Base-by-base conservation (phyloP, 805 yeast species). In the Lipomyces yamanashiensis region DNA sequence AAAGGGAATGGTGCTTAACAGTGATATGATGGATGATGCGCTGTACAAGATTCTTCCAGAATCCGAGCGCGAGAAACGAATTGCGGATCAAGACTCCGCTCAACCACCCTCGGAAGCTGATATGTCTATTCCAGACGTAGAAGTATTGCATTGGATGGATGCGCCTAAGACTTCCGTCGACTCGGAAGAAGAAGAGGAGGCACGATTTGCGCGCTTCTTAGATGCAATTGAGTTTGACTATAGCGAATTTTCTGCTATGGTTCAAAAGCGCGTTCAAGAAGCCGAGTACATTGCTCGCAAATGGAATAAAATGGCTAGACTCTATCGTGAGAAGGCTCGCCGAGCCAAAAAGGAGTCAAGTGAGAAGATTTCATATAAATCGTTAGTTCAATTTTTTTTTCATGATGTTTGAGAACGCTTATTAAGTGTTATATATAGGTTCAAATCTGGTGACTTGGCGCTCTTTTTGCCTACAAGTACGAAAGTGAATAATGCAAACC, bases 281-380 rank as follows among this genome's bases (percentile, higher is more conserved):
- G 96, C 93, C 56, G 98, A 95, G 74, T 84, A 87, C 6, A 81
- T 92, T 70, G 98, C 98, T 1, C 87, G 95, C 71, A 89, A 85
- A 72, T 81, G 90, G 64, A 90, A 92, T 62, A 87, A 87, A 71
- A 96, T 90, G 69, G 86, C 84, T 69, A 83, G 82, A 65, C 72
- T 74, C 58, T 79, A 83, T 60, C 80, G 81, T 37, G 81, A 79
- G 52, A 68, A 68, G 17, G 61, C 71, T 1, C 69, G 70, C 17
- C 65, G 67, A 39, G 62, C 60, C 36, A 63, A 59, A 41, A 54
- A 53, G 39, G 67, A 63, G 13, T 37, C 64, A 3, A 39, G 39
- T 33, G 64, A 57, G 45, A 65, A 65, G 59, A 64, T 63, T 47
- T 63, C 67, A 4, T 65, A 49, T 23, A 59, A 88, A 40, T 55